Evolutionary conservation across 192 early-diverging fungal genomes (phyloP), one percentile per base, ranked within the genome.

Genomic region (Backusella liffmaniae): DNA sequence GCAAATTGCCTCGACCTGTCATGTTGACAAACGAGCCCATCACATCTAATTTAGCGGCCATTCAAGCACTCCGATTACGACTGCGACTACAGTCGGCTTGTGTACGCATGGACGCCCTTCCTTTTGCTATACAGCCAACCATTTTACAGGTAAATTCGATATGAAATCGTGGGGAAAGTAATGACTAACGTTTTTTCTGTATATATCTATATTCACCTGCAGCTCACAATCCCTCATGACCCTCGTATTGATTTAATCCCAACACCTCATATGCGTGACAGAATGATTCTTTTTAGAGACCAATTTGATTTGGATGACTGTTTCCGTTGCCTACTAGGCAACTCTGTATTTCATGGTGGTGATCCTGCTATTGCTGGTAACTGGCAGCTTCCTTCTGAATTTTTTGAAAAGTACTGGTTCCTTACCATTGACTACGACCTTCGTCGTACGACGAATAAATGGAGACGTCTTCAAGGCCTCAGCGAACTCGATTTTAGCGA

Each of bases 261-360:
- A 8, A 71, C 78, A 5, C 34, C 66, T 29, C 82, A 83, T 49
- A 79, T 83, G 75, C 76, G 82, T 51, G 82, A 83, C 46, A 76
- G 82, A 73, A 83, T 83, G 82, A 83, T 83, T 69, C 42, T 83
- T 21, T 83, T 83, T 69, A 66, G 78, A 68, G 75, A 79, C 23
- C 74, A 74, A 51, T 83, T 80, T 67, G 82, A 83, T 59, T 37
- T 83, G 66, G 82, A 83, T 42, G 82, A 79, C 23, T 83, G 82
- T 36, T 77, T 83, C 68, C 67, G 73, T 21, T 37, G 53, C 62
- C 32, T 83, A 15, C 53, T 83, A 4, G 69, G 51, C 0, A 34
- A 59, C 26, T 72, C 82, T 13, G 73, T 77, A 0, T 77, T 83
- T 39, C 82, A 83, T 44, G 82, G 82, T 36, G 73, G 76, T 2